Conservation (phyloP, 2,329 filamentous ascomycete genomes). For the Fusarium brevicatenulatum region DNA sequence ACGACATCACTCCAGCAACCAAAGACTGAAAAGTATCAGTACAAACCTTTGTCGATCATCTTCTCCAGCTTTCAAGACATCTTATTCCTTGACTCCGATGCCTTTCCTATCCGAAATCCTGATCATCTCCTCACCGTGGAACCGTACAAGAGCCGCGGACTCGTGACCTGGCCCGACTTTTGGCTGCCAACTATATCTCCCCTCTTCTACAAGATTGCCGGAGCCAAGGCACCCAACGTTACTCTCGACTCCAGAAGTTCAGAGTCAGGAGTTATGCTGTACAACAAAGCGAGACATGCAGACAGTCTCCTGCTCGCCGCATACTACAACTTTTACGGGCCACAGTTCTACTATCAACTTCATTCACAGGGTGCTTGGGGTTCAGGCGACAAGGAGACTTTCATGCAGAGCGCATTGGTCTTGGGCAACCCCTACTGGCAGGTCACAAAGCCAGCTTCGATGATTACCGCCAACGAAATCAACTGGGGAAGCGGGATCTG, state of each 20-base stretch:
- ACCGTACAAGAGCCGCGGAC: constrained; percentile 28
- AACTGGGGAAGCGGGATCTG: constrained; percentile 42
- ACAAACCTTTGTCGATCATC: constrained; percentile 36
- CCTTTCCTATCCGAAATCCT: constrained; percentile 34
- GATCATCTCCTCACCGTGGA: constrained; percentile 34
- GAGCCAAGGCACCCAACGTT: constrained; percentile 15
- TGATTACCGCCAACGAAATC: constrained; percentile 21
- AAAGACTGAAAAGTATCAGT: constrained; percentile 30
- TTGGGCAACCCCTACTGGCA: constrained; percentile 37
- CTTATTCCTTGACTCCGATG: constrained; percentile 39
- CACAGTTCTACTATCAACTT: constrained; percentile 38
- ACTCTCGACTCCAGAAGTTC: constrained; percentile 35
- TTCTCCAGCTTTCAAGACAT: constrained; percentile 41
- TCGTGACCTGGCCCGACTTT: constrained; percentile 43
- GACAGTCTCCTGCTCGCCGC: constrained; percentile 37
- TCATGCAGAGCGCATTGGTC: constrained; percentile 33
- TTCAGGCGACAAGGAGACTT: constrained; percentile 41
- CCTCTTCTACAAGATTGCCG: constrained; percentile 38
- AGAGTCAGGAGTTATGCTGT: constrained; percentile 39
- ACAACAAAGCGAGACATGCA: constrained; percentile 33
- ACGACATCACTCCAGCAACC: constrained; percentile 1
- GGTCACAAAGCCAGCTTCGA: constrained; percentile 17
- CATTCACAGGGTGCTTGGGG: constrained; percentile 43
- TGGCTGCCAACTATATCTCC: constrained; percentile 42
- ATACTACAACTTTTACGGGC: constrained; percentile 42